Base-by-base conservation (phyloP, 1,139 yeast genomes). In the Pichia sp. region DNA sequence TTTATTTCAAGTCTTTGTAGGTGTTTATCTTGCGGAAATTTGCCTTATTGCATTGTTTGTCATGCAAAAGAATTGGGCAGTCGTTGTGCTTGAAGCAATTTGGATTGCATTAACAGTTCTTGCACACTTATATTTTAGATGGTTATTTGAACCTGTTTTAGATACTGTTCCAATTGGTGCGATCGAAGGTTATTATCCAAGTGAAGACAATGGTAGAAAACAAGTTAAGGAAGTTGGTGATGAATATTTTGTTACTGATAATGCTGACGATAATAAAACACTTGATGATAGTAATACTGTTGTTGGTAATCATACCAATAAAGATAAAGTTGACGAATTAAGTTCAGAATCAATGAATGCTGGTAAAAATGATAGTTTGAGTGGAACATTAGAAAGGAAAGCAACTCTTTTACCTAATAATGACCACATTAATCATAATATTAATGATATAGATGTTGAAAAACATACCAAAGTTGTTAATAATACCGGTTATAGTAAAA, bases 31-130 rank as follows among this genome's bases (percentile, higher is more conserved):
- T 59, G 95, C 95, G 25, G 93, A 93, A 69, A 69, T 90, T 34
- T 88, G 96, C 72, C 66, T 93, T 64, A 71, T 91, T 58, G 97
- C 95, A 53, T 74, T 93, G 58, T 89, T 90, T 66, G 88, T 83
- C 30, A 89, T 90, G 63, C 95, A 96, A 58, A 88, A 89, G 75
- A 87, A 95, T 53, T 91, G 96, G 96, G 97, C 96, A 42, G 95
- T 96, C 47, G 78, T 91, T 58, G 91, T 80, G 18, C 71, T 93
- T 51, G 89, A 87, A 68, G 84, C 80, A 10, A 75, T 88, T 53
- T 73, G 83, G 52, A 63, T 89, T 18, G 80, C 74, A 18, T 73
- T 77, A 57, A 89, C 97, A 0, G 76, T 79, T 5, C 79, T 81
- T 62, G 76, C 80, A 53, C 96, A 93, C 64, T 44, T 84, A 34